Conservation (phyloP, 1,139 yeast genomes). For the Debaryomyces udenii region DNA sequence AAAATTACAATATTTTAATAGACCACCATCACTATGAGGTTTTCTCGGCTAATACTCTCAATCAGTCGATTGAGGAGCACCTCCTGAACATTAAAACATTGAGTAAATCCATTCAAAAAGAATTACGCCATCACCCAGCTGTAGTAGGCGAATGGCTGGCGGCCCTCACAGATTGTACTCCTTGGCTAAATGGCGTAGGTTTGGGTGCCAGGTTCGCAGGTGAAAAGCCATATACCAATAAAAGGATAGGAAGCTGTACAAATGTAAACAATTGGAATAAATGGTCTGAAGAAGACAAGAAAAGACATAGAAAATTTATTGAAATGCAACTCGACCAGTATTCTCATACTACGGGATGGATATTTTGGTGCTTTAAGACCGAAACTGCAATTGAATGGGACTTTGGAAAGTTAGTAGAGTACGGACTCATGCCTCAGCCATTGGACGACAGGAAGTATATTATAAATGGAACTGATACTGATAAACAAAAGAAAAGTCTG, state of each 20-base stretch:
- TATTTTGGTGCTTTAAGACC: constrained; percentile 72
- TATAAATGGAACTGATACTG: constrained; percentile 39
- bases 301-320: constrained; percentile 50
- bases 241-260: constrained; percentile 35
- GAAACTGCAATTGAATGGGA: constrained; percentile 68
- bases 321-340: constrained; percentile 36
- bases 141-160: constrained; percentile 69
- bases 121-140: constrained; percentile 47
- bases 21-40: constrained; percentile 72
- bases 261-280: constrained; percentile 32
- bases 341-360: constrained; percentile 56
- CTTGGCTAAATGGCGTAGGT: constrained; percentile 65
- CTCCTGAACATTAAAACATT: constrained; percentile 38
- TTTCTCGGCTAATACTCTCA: constrained; percentile 47
- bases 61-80: constrained; percentile 40
- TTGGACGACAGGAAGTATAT: constrained; percentile 48
- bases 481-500: constrained; percentile 10
- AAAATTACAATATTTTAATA: constrained; percentile 48
- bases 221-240: constrained; percentile 40
- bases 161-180: constrained; percentile 66
- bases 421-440: constrained; percentile 64
- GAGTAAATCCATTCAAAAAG: constrained; percentile 38
- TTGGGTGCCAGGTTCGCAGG: constrained; percentile 63
- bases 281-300: constrained; percentile 44
- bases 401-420: constrained; percentile 50